A percentile compares a stretch with the other conserved stretches of the same genome.
phyloP scores from a whole-genome alignment of 164 flowering plant genomes.

The Vitis riparia region DNA sequence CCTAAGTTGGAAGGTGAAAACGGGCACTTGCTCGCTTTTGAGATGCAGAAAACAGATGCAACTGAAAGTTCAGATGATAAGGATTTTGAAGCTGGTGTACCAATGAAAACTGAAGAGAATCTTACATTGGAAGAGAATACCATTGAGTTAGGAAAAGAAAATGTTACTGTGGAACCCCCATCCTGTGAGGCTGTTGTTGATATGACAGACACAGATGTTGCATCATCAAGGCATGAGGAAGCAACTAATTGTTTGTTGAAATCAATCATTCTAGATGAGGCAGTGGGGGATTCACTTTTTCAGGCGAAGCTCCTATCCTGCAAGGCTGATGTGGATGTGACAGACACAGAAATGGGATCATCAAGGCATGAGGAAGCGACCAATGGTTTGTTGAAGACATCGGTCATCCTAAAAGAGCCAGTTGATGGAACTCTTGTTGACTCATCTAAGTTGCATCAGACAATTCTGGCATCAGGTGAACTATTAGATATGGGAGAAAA shows the following conservation, averaged over 20 bases:
- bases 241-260: constrained; percentile 1
- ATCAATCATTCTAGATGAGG: background rate
- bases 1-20: constrained; percentile 4
- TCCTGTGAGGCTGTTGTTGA: constrained; percentile 18
- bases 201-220: constrained; percentile 10
- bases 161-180: constrained; percentile 9
- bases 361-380: background rate
- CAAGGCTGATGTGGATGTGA: constrained; percentile 18
- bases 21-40: background rate
- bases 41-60: constrained; percentile 13
- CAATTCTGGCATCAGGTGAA: constrained; percentile 8
- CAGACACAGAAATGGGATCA: constrained; percentile 10
- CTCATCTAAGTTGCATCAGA: constrained; percentile 7
- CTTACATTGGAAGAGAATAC: constrained; percentile 13
- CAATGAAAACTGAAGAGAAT: constrained; percentile 15
- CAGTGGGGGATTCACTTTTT: constrained; percentile 3
- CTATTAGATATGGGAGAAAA: constrained; percentile 11
- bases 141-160: constrained; percentile 1
- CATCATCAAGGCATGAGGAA: background rate
- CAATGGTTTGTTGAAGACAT: constrained; percentile 1
- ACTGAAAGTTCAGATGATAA: constrained; percentile 8
- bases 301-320: constrained; percentile 10
- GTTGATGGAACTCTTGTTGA: constrained; percentile 2
- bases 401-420: background rate
- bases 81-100: constrained; percentile 17